A percentile compares a stretch with the other conserved stretches of the same genome.
Conservation (phyloP, 2,329 filamentous ascomycete genomes). For the Neonectria magnoliae region DNA sequence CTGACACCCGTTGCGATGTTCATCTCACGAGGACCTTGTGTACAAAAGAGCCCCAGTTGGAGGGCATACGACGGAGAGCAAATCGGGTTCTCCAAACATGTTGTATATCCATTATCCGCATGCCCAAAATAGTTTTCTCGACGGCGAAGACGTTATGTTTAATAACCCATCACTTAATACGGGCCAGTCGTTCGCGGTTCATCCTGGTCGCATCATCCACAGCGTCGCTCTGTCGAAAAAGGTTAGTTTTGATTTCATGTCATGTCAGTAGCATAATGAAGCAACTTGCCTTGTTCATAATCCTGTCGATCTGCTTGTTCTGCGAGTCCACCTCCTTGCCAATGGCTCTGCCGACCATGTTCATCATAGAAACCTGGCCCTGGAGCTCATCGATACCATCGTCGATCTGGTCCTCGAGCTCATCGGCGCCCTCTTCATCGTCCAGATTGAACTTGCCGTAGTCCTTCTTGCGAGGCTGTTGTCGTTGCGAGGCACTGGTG, state of each 20-base stretch:
- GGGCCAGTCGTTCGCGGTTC: conserved; percentile 77
- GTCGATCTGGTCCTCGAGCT: conserved; percentile 66
- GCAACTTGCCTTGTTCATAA: conserved; percentile 76
- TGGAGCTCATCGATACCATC: conserved; percentile 71
- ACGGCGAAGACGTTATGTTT: not conserved
- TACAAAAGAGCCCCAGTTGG: not conserved
- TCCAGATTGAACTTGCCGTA: conserved; percentile 79
- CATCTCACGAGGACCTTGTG: not conserved
- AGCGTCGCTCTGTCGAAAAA: conserved; percentile 72
- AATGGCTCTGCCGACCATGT: conserved; percentile 78
- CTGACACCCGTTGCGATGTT: not conserved
- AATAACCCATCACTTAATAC: conserved; percentile 56
- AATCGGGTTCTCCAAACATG: not conserved
- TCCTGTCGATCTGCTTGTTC: conserved; percentile 78
- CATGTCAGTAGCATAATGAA: not conserved
- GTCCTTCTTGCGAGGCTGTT: conserved; percentile 52
- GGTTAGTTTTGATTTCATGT: conserved; percentile 42
- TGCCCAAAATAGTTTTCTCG: not conserved
- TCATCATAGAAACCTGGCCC: conserved; percentile 74
- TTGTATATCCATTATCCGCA: not conserved
- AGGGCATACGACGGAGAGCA: conserved; percentile 1
- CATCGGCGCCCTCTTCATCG: conserved; percentile 67
- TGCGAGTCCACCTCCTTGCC: conserved; percentile 79
- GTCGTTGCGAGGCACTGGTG: conserved; percentile 40
- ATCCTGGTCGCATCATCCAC: conserved; percentile 84